Conservation (phyloP, 768 basidiomycete species). For the Kwoniella newhampshirensis region DNA sequence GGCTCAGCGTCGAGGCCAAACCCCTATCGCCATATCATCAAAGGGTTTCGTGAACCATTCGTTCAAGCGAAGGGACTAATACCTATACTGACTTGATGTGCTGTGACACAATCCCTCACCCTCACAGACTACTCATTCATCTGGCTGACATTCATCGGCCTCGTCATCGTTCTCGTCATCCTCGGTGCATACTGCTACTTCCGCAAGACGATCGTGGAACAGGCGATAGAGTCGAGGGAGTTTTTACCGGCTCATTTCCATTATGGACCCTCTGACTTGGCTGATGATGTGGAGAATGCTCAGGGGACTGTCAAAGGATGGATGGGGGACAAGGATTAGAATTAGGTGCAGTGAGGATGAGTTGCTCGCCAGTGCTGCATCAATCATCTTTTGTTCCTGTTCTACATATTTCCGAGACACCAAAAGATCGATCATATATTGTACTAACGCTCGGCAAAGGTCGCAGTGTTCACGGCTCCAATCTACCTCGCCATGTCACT, state of each 20-base stretch:
- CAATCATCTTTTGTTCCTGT: too few species aligned
- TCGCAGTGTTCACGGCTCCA: too few species aligned
- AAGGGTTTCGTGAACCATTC: too few species aligned
- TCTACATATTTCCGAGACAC: too few species aligned
- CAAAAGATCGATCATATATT: too few species aligned
- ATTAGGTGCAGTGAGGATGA: too few species aligned
- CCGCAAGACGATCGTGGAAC: constrained; percentile 30
- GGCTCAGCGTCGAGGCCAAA: too few species aligned
- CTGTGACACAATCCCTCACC: not conserved
- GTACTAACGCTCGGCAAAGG: too few species aligned
- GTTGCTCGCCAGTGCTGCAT: too few species aligned
- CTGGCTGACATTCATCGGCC: constrained; percentile 27
- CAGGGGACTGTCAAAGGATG: constrained; percentile 5
- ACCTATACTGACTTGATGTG: not conserved
- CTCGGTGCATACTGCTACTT: constrained; percentile 25
- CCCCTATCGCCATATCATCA: too few species aligned
- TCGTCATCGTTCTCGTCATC: constrained; percentile 21
- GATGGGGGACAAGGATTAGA: not conserved
- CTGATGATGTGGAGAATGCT: constrained; percentile 1
- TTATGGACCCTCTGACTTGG: constrained; percentile 28
- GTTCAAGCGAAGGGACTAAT: too few species aligned
- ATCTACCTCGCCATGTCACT: too few species aligned
- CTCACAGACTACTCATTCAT: constrained; percentile 28
- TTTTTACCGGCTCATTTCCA: constrained; percentile 37
- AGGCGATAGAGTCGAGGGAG: constrained; percentile 29